phyloP scores from a whole-genome alignment of 176 grass and related monocot genomes.

The Triticum timopheevii region DNA sequence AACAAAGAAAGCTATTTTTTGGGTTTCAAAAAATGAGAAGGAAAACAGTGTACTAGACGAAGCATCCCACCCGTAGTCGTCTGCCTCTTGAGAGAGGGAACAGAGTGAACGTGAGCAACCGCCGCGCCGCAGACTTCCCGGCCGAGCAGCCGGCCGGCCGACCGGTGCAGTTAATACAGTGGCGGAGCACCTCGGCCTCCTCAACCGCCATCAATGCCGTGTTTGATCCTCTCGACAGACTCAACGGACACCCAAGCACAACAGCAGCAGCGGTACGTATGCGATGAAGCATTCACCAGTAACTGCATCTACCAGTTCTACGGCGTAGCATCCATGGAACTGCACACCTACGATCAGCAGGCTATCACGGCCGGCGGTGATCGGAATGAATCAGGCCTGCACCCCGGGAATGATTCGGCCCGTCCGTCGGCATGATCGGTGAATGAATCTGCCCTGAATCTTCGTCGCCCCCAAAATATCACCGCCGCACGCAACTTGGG shows the following conservation, averaged over 20 bases:
- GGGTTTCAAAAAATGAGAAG: no score
- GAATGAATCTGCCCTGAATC: slow-evolving; percentile 47
- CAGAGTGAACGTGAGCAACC: no score
- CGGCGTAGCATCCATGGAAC: slow-evolving; percentile 46
- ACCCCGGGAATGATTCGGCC: no score
- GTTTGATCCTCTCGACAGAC: slow-evolving; percentile 23
- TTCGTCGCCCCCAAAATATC: background rate
- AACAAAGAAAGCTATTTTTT: no score
- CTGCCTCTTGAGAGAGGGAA: no score
- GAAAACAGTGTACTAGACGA: no score
- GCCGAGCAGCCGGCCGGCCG: background rate
- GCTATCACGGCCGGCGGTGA: background rate
- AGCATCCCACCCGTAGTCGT: no score
- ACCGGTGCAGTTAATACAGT: background rate
- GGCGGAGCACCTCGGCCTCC: slow-evolving; percentile 32
- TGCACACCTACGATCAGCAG: slow-evolving; percentile 32
- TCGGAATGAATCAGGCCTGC: background rate
- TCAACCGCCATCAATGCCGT: slow-evolving; percentile 39
- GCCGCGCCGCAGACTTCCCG: background rate
- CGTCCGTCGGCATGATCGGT: no score
- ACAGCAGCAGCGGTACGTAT: background rate
- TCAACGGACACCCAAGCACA: slow-evolving; percentile 13
- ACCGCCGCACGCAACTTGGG: slow-evolving; percentile 17
- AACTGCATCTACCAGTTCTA: background rate
- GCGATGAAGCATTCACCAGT: background rate